phyloP scores from a whole-genome alignment of 2,329 filamentous ascomycete genomes.

The Penicillium freii region DNA sequence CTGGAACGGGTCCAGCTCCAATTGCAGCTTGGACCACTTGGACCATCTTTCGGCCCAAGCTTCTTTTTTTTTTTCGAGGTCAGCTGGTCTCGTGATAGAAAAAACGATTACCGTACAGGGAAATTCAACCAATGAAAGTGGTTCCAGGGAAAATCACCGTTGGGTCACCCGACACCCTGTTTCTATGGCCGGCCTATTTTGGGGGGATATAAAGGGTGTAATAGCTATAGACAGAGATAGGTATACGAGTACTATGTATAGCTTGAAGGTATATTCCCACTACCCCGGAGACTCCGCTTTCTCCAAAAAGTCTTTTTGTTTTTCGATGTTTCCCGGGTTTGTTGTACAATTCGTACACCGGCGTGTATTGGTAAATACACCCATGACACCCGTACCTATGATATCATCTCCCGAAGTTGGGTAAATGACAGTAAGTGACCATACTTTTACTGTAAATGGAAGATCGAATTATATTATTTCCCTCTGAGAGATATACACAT shows the following conservation, averaged over 20 bases:
- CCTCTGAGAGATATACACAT: background rate
- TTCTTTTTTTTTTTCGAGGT: constrained; percentile 16
- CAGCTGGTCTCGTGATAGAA: constrained; percentile 26
- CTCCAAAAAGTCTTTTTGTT: constrained; percentile 3
- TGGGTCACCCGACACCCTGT: constrained; percentile 41
- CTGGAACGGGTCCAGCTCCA: constrained; percentile 2
- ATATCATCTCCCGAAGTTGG: constrained; percentile 12
- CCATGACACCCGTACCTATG: constrained; percentile 3
- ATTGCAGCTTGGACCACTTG: constrained; percentile 14
- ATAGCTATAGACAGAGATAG: background rate
- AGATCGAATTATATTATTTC: too few species aligned
- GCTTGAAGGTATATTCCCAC: background rate
- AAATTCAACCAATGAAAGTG: constrained; percentile 26
- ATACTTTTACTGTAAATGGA: background rate
- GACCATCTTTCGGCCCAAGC: constrained; percentile 21
- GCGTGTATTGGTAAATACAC: constrained; percentile 3
- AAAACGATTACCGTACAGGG: background rate
- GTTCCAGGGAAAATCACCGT: constrained; percentile 37
- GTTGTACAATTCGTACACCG: background rate
- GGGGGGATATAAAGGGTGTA: background rate
- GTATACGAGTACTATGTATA: constrained; percentile 2
- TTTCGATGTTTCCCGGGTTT: background rate
- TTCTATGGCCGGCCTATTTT: constrained; percentile 2
- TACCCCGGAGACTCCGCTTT: constrained; percentile 13
- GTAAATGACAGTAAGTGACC: constrained; percentile 6